phyloP scores from a whole-genome alignment of 306 rosid species.

The Cicer cuneatum region DNA sequence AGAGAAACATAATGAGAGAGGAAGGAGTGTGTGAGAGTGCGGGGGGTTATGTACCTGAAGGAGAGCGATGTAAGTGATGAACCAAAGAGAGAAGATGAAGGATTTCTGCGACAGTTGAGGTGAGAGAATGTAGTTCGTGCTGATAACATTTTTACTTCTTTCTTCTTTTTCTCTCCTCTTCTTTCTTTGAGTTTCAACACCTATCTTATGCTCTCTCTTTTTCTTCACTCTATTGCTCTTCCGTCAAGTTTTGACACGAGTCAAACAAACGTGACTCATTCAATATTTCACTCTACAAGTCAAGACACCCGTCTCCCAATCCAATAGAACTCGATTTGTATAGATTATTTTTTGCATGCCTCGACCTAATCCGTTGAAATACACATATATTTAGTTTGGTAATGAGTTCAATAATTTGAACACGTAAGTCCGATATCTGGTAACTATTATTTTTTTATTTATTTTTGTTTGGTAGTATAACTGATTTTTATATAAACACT shows the following conservation, averaged over 20 bases:
- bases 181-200: background rate
- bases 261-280: background rate
- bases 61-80: constrained; percentile 8
- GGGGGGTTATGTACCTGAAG: background rate
- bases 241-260: background rate
- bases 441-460: too few relatives aligned
- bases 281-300: background rate
- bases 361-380: too few relatives aligned
- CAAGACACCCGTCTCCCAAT: background rate
- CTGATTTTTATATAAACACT: too few relatives aligned
- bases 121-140: constrained; percentile 20
- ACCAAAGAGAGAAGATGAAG: constrained; percentile 35
- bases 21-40: background rate
- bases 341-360: too few relatives aligned
- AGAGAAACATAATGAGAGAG: constrained; percentile 11
- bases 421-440: too few relatives aligned
- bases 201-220: background rate
- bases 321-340: too few relatives aligned
- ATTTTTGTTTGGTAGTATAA: too few relatives aligned
- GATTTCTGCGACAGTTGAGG: constrained; percentile 1
- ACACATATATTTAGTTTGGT: too few relatives aligned
- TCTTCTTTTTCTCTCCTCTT: background rate
- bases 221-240: background rate
- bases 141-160: constrained; percentile 34
- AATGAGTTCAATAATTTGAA: too few relatives aligned